Evolutionary conservation across 306 rosid genomes (phyloP).

Genomic region (Rosa chinensis): DNA sequence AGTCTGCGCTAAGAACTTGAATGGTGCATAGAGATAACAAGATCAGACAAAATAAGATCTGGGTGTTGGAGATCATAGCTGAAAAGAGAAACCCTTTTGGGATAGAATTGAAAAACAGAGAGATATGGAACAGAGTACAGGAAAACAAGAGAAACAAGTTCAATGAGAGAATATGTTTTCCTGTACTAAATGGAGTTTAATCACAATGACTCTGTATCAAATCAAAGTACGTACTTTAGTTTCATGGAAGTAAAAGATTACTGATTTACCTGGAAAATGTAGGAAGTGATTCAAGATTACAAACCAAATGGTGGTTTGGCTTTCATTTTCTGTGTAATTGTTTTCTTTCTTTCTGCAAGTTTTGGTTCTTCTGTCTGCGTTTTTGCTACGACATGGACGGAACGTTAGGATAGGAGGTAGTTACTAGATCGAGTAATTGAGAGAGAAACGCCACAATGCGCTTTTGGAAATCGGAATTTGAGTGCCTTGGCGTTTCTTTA

Average conservation of each 20-base stretch:
- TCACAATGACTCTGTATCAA: background rate
- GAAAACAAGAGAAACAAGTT: background rate
- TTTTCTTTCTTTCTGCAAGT: background rate
- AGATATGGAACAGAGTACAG: background rate
- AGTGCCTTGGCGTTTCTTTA: slow-evolving; percentile 29
- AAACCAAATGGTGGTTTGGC: background rate
- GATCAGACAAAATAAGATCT: slow-evolving; percentile 17
- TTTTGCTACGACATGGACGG: slow-evolving; percentile 11
- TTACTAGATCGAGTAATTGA: slow-evolving; percentile 20
- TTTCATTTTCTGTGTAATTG: background rate
- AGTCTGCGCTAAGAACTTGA: background rate
- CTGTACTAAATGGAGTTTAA: background rate
- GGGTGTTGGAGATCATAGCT: slow-evolving; percentile 34
- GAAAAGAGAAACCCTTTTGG: background rate
- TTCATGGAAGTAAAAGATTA: background rate
- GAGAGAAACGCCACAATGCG: slow-evolving; percentile 4
- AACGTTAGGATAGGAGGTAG: slow-evolving; percentile 27
- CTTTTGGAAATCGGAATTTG: slow-evolving; percentile 4
- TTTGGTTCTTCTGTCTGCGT: background rate
- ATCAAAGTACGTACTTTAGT: too few relatives aligned
- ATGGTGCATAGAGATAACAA: slow-evolving; percentile 1
- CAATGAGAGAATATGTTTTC: background rate
- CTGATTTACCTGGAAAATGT: background rate
- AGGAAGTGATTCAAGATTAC: slow-evolving; percentile 4
- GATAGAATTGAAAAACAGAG: background rate